Base-by-base conservation (phyloP, 2,329 filamentous ascomycete species). In the Xenoacremonium recifei region DNA sequence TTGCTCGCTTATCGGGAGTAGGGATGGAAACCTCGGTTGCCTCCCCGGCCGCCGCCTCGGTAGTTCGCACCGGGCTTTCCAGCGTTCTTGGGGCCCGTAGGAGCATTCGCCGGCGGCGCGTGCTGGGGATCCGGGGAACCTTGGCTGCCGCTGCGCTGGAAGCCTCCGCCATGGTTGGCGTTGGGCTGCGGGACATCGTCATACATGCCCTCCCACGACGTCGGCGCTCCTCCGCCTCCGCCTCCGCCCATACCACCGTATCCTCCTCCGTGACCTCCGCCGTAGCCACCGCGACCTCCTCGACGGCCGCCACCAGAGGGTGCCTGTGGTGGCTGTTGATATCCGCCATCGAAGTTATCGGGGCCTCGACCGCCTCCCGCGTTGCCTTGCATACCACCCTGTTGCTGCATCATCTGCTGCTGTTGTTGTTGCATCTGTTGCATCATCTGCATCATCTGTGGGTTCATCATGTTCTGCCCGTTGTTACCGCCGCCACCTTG, bases 161-260 rank as follows among this genome's bases (percentile, higher is more conserved):
- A 72, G 51, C 73, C 71, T n/a, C 54, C 55, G 18, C 57, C 53
- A 42, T 66, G 66, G 54, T 69, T 73, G 53, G 84, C 78, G 55
- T 84, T 84, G 5, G 89, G 89, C 61, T 92, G 89, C 13, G 90
- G 91, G 2, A 91, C 88, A 63, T 96, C 92, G 62, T 97, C 92
- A 65, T 96, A 97, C 90, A 96, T 96, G 59, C 92, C 92, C 65
- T 97, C 92, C 90, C 91, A 96, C 30, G 85, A 91, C 18, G 87
- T 89, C n/a, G 86, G 85, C 13, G 82, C 82, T 33, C 80, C 82
- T 42, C 72, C 71, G 27, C 64, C 75, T 9, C 45, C 43, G 20
- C 45, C 50, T 27, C 55, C 53, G 25, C 51, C 63, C 49, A 65
- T 62, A 37, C 58, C 61, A 43, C 63, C 59, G 17, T 43, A 55